phyloP scores from a whole-genome alignment of 305 asterid species.

The Fraxinus floribunda region DNA sequence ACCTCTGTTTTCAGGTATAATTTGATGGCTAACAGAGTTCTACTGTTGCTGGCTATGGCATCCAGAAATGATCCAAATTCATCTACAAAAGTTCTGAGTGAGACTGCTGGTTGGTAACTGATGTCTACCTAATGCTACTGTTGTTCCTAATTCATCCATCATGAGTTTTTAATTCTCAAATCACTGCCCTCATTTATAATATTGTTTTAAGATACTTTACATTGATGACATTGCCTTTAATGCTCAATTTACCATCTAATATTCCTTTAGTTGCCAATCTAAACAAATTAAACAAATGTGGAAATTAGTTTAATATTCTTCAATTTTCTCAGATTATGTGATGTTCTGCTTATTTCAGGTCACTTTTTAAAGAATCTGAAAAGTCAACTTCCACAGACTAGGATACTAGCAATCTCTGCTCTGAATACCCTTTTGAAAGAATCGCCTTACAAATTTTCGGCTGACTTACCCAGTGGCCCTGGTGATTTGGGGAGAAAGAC shows the following conservation, averaged over 20 bases:
- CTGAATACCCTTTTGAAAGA: slow-evolving; percentile 90
- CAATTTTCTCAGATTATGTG: slow-evolving; percentile 14
- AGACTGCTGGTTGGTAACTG: slow-evolving; percentile 73
- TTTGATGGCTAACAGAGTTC: slow-evolving; percentile 96
- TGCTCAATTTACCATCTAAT: neutral
- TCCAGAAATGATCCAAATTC: slow-evolving; percentile 73
- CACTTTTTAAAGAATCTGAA: slow-evolving; percentile 93
- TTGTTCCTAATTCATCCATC: slow-evolving; percentile 2
- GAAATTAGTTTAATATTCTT: slow-evolving; percentile 6
- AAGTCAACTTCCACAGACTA: slow-evolving; percentile 98
- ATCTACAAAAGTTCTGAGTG: slow-evolving; percentile 64
- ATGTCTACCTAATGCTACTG: slow-evolving; percentile 17
- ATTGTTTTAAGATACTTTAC: slow-evolving; percentile 1
- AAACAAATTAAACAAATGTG: neutral
- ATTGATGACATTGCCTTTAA: neutral
- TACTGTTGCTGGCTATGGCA: slow-evolving; percentile 90
- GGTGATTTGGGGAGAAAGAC: slow-evolving; percentile 41
- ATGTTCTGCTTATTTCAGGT: slow-evolving; percentile 53
- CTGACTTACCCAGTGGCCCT: slow-evolving; percentile 37
- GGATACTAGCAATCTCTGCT: slow-evolving; percentile 98
- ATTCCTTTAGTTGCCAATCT: neutral
- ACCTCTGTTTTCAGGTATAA: slow-evolving; percentile 73
- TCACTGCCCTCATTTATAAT: neutral
- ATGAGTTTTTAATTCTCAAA: neutral
- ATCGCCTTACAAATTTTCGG: slow-evolving; percentile 80